Evolutionary conservation across 2,329 filamentous ascomycete species (phyloP).

Genomic region (Chrysoporthe cubensis): DNA sequence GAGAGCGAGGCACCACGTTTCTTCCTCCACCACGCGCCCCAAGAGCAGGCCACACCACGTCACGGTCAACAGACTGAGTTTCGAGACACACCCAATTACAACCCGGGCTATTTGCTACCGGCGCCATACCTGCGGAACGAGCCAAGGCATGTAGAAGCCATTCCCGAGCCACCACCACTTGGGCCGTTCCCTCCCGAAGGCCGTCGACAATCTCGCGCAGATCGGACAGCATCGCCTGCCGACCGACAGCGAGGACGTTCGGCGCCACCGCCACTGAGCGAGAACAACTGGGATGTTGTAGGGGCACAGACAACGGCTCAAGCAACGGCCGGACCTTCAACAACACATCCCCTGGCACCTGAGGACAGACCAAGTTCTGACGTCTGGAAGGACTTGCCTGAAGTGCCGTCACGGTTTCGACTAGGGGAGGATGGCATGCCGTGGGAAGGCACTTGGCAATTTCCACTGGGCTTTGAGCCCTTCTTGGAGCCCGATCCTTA

Average conservation of each 20-base stretch:
- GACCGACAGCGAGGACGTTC: constrained; percentile 49
- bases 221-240: constrained; percentile 12
- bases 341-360: constrained; percentile 28
- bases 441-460: constrained; percentile 45
- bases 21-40: constrained; percentile 29
- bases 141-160: constrained; percentile 28
- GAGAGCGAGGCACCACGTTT: constrained; percentile 16
- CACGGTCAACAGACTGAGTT: constrained; percentile 4
- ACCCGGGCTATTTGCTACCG: constrained; percentile 6
- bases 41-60: constrained; percentile 15
- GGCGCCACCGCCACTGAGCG: constrained; percentile 52
- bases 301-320: constrained; percentile 36
- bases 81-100: constrained; percentile 31
- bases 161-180: constrained; percentile 20
- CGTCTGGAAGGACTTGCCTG: constrained; percentile 50
- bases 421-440: constrained; percentile 54
- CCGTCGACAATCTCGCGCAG: constrained; percentile 33
- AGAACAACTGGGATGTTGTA: constrained; percentile 51
- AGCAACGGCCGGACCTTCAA: constrained; percentile 34
- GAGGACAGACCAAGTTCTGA: constrained; percentile 31
- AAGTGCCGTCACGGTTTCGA: constrained; percentile 43
- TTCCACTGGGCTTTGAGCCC: constrained; percentile 39
- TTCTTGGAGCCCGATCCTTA: constrained; percentile 37
- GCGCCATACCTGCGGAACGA: constrained; percentile 24
- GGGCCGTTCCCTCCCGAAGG: constrained; percentile 27